phyloP scores from a whole-genome alignment of 345 rosid species.

The Luvunga scandens region DNA sequence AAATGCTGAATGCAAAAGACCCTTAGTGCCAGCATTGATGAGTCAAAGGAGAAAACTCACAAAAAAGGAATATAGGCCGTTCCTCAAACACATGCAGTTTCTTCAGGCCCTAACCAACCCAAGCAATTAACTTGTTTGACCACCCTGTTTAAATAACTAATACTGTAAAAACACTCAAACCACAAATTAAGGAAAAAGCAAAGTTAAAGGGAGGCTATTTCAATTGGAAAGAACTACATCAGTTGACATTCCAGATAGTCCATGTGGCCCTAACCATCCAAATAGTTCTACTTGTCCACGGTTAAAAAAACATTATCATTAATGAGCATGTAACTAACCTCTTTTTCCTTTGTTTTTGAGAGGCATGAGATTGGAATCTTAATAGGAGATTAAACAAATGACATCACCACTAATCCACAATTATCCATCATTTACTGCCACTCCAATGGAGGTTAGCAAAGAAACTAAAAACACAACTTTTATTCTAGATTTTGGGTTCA shows the following conservation, averaged over 20 bases:
- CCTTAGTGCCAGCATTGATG: too few species aligned
- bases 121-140: neutral
- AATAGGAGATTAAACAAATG: neutral
- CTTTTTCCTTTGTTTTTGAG: neutral
- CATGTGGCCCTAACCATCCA: neutral
- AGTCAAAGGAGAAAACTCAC: too few species aligned
- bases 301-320: neutral
- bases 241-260: neutral
- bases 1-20: neutral
- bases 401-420: neutral
- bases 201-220: neutral
- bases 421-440: neutral
- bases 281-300: neutral
- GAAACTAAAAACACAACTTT: conserved; percentile 1
- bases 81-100: neutral
- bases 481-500: neutral
- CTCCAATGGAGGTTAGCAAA: neutral
- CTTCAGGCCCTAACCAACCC: neutral
- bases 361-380: neutral
- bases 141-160: conserved; percentile 1
- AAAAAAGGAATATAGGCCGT: too few species aligned
- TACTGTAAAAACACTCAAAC: neutral
- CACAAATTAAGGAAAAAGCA: neutral
- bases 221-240: neutral
- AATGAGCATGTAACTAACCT: neutral